These are phyloP conservation scores for Adenanthera pavonina DNA, from an alignment of 306 rosid species.

Conservation along the genomic window DNA sequence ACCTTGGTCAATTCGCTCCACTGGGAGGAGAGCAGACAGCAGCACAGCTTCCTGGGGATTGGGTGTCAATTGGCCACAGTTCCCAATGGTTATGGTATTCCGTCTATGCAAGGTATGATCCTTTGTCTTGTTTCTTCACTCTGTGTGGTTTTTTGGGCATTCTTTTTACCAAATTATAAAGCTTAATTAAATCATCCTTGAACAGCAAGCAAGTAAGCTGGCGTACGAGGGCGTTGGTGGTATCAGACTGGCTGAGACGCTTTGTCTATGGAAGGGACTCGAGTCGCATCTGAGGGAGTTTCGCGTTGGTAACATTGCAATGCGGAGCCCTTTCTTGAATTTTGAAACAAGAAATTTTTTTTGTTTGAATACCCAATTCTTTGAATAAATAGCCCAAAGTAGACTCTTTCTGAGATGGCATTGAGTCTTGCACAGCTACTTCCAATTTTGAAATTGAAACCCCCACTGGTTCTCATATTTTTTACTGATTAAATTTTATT, in stretches of 20 bases:
- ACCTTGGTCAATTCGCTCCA: slow-evolving; percentile 97
- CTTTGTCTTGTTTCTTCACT: not conserved
- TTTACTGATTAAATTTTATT: not conserved
- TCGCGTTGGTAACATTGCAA: slow-evolving; percentile 9
- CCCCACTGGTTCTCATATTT: not conserved
- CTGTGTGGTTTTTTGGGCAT: slow-evolving; percentile 8
- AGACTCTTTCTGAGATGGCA: not conserved
- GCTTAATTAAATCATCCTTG: slow-evolving; percentile 20
- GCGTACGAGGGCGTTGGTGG: slow-evolving; percentile 89
- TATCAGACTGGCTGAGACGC: slow-evolving; percentile 87
- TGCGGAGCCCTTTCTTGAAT: not conserved
- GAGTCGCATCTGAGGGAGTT: slow-evolving; percentile 57
- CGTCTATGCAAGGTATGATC: slow-evolving; percentile 79
- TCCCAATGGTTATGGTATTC: slow-evolving; percentile 99
- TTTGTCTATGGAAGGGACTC: slow-evolving; percentile 89
- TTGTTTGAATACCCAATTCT: slow-evolving; percentile 32
- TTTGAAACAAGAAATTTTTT: slow-evolving; percentile 14
- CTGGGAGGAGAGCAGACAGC: slow-evolving; percentile 99
- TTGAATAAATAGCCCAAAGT: slow-evolving; percentile 21
- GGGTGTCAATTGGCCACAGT: slow-evolving; percentile 96
- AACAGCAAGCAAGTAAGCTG: slow-evolving; percentile 98
- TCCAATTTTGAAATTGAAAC: not conserved
- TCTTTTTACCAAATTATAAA: slow-evolving; percentile 28
- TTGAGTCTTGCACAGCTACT: not conserved
- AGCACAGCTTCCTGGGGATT: slow-evolving; percentile 98